phyloP scores from a whole-genome alignment of 768 basidiomycete species.

The Hemileccinum impolitum region DNA sequence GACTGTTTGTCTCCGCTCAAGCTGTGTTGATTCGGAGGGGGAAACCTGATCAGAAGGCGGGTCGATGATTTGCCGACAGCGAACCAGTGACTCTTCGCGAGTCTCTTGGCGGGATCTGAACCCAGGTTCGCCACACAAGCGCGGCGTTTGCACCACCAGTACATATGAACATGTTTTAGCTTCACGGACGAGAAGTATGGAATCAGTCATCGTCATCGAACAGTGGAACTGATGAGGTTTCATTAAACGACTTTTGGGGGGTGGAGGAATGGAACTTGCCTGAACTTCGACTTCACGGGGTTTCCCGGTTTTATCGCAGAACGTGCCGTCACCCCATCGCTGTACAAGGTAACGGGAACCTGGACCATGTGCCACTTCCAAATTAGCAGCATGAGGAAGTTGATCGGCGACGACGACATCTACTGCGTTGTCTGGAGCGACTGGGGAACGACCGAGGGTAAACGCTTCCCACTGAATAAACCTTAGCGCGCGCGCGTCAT shows the following conservation, averaged over 20 bases:
- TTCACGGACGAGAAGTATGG: conserved; percentile 89
- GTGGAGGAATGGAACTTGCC: conserved; percentile 43
- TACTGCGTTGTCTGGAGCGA: conserved; percentile 53
- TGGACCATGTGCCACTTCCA: conserved; percentile 72
- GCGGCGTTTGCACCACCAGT: conserved; percentile 90
- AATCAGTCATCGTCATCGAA: conserved; percentile 90
- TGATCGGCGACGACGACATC: conserved; percentile 67
- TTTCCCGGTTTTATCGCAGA: conserved; percentile 89
- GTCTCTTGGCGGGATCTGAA: conserved; percentile 76
- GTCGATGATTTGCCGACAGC: conserved; percentile 72
- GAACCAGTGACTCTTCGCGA: conserved; percentile 65
- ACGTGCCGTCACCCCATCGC: conserved; percentile 85
- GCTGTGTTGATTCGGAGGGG: conserved; percentile 28
- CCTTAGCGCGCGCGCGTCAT: conserved; percentile 18
- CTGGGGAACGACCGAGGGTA: conserved; percentile 69
- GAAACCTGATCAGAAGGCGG: conserved; percentile 12
- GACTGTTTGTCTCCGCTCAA: conserved; percentile 27
- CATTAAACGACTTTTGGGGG: conserved; percentile 2
- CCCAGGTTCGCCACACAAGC: conserved; percentile 88
- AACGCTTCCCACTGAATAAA: conserved; percentile 69
- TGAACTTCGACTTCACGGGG: conserved; percentile 93
- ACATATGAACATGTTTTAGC: conserved; percentile 93
- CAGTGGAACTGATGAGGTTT: conserved; percentile 74
- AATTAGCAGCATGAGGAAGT: conserved; percentile 59
- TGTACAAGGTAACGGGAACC: conserved; percentile 92